Base-by-base conservation (phyloP, 2,329 filamentous ascomycete genomes). In the Paraphaeosphaeria sporulosa region DNA sequence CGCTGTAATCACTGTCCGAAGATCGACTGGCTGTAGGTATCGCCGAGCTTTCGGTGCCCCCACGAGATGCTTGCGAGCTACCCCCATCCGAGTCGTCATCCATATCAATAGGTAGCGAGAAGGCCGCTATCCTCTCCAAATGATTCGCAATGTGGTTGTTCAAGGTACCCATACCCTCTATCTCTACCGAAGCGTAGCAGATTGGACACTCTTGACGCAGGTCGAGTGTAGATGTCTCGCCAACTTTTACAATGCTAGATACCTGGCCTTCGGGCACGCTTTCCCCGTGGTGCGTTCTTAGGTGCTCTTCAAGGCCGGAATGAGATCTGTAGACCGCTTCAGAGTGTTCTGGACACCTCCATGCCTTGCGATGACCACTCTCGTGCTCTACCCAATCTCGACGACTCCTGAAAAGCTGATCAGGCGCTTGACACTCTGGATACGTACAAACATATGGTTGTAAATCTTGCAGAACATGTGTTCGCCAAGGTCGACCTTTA, bases 391-490 rank as follows among this genome's bases (percentile, higher is more conserved):
- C 62, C 76, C 76, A 78, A 57, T 78, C 75, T 27, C 75, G 67
- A 2, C 76, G 74, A 57, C 74, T 77, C 7, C 75, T 72, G 40
- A 77, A 77, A 8, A 78, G 65, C 47, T 71, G 71, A 30, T 74
- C 66, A 0, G 64, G 58, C 12, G 57, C 63, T 17, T 71, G 61
- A 46, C 76, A 78, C 19, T 73, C 66, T 21, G 57, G 42, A 51
- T 78, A 77, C 2, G 76, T 78, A 54, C 76, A 78, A 1, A 73
- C 49, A 50, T 78, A 78, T 13, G 76, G 76, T 25, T 78, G 76
- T 2, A 78, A 57, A 47, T 78, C 76, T 56, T 77, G 74, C 17
- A 77, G 60, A 15, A 78, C 32, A 62, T 78, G 76, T 0, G 73
- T 74, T 50, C 70, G 71, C 76, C 75, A 78, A 10, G 73, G 53